Percentiles rank a stretch among this genome's conserved stretches.
Conservation (phyloP, 2,329 filamentous ascomycete species). For the Neoscytalidium dimidiatum region DNA sequence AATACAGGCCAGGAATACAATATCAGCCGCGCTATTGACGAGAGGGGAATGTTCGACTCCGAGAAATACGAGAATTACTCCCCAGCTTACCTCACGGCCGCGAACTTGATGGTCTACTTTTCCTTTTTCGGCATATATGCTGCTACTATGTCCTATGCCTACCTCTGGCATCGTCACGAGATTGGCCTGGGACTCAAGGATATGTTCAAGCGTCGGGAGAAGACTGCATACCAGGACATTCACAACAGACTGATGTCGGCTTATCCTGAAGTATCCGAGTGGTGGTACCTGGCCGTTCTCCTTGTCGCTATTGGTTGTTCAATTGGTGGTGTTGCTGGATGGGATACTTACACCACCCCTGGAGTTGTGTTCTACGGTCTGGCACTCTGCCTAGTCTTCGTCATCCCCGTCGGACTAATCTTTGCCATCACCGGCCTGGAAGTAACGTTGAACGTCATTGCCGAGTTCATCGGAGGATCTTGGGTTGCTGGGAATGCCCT, state of each 20-base stretch:
- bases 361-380: conserved; percentile 56
- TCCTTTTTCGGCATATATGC: conserved; percentile 41
- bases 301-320: conserved; percentile 48
- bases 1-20: conserved; percentile 38
- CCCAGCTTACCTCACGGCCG: conserved; percentile 38
- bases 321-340: conserved; percentile 50
- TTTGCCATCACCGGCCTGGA: conserved; percentile 57
- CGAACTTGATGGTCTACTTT: conserved; percentile 39
- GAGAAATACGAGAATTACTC: conserved; percentile 37
- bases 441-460: conserved; percentile 56
- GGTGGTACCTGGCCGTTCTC: conserved; percentile 55
- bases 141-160: conserved; percentile 36
- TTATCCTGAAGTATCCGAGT: conserved; percentile 35
- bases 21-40: conserved; percentile 32
- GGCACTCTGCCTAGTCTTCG: conserved; percentile 52
- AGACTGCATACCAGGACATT: conserved; percentile 29
- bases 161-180: conserved; percentile 38
- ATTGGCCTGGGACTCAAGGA: neutral
- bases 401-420: conserved; percentile 56
- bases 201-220: neutral
- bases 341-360: conserved; percentile 54
- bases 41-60: conserved; percentile 29
- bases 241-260: conserved; percentile 36
- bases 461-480: conserved; percentile 40
- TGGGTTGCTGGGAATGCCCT: conserved; percentile 21